Evolutionary conservation across 2,329 filamentous ascomycete genomes (phyloP).

Genomic region (Verticillium zaregamsianum): DNA sequence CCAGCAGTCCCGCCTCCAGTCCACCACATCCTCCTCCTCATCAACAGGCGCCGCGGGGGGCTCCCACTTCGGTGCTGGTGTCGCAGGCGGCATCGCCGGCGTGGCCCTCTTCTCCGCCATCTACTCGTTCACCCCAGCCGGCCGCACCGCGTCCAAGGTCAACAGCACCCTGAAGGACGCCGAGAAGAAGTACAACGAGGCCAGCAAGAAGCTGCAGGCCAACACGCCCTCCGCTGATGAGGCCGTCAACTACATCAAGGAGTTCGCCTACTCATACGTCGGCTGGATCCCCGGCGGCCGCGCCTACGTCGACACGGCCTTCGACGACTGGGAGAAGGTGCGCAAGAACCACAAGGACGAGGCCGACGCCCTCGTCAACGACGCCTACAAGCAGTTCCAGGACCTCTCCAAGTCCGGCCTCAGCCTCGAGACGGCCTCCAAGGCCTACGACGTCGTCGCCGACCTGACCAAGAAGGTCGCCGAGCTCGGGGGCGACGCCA

Average conservation of each 20-base stretch:
- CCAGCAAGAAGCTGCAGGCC: conserved; percentile 56
- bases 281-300: conserved; percentile 68
- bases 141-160: conserved; percentile 33
- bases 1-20: conserved; percentile 35
- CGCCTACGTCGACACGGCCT: conserved; percentile 63
- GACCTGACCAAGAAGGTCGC: conserved; percentile 58
- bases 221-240: conserved; percentile 63
- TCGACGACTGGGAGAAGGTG: conserved; percentile 67
- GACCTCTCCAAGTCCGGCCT: conserved; percentile 55
- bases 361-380: conserved; percentile 62
- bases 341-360: conserved; percentile 64
- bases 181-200: conserved; percentile 55
- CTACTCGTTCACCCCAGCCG: conserved; percentile 40
- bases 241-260: conserved; percentile 61
- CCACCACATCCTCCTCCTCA: conserved; percentile 26
- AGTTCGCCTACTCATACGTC: conserved; percentile 65
- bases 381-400: conserved; percentile 65
- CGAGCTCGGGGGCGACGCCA: conserved; percentile 58
- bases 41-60: conserved; percentile 13
- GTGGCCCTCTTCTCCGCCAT: conserved; percentile 36
- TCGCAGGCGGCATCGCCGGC: conserved; percentile 37
- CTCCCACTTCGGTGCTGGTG: conserved; percentile 33
- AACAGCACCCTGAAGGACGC: conserved; percentile 49
- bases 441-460: conserved; percentile 58
- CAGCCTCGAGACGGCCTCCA: conserved; percentile 56